Base-by-base conservation (phyloP, 73 alveolate genomes). In the Blepharisma japonicum region DNA sequence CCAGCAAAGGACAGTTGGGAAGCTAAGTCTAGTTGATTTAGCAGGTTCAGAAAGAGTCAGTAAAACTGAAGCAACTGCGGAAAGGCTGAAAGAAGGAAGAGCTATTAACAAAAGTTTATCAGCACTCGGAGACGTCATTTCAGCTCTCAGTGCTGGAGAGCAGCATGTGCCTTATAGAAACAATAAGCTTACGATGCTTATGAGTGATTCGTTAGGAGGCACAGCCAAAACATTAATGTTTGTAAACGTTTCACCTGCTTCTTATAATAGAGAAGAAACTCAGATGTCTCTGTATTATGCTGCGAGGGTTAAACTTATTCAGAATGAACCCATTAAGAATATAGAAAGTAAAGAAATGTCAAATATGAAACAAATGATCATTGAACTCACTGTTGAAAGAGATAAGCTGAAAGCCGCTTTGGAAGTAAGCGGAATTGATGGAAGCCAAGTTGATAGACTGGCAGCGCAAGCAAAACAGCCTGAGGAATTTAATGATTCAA, bases 141-240 rank as follows among this genome's bases (percentile, higher is more conserved):
- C 72, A 51, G 70, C 90, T 0, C 48, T 78, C 0, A 72, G 82
- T 47, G 55, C 87, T 14, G 39, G 67, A 9, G 25, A 80, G 42
- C 77, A 76, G 49, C 87, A 78, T 20, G 85, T 92, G 0, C 98
- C 98, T 9, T 94, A 83, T 77, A 86, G 98, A 81, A 89, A 89
- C 71, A 88, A 94, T 20, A 92, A 90, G 68, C 83, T 94, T 3
- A 94, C 98, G 23, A 85, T 79, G 39, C 55, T 84, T 6, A 78
- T 95, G 81, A 90, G 87, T 45, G 98, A 93, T 70, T 89, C 95
- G 45, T 68, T 95, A 70, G 99, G 98, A 61, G 99, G 99, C 23
- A 93, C 88, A 80, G 97, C 99, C 0, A 95, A 95, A 81, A 95
- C 99, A 6, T 85, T 95, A 20, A 93, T 95, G 97, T 89, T 95